A percentile compares a stretch with the other conserved stretches of the same genome.
These are phyloP conservation scores for Acrodontium crateriforme DNA, from an alignment of 2,329 filamentous ascomycete species.

Conservation along the genomic window DNA sequence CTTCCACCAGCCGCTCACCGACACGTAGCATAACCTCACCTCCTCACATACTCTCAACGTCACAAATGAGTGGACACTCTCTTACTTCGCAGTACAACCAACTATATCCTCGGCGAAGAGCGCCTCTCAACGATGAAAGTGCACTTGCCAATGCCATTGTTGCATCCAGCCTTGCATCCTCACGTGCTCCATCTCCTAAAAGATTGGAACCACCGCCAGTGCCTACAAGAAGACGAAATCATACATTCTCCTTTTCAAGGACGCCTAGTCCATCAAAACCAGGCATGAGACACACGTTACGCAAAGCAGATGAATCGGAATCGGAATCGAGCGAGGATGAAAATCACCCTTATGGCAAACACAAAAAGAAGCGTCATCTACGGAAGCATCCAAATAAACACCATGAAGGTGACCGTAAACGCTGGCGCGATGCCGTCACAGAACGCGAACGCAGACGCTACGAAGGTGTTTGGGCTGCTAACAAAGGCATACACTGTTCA, in stretches of 20 bases:
- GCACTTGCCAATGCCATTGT: constrained; percentile 62
- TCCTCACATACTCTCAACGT: constrained; percentile 9
- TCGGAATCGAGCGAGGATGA: constrained; percentile 27
- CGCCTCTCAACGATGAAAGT: constrained; percentile 42
- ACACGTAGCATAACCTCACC: constrained; percentile 7
- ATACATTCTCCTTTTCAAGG: constrained; percentile 21
- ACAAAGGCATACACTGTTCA: constrained; percentile 43
- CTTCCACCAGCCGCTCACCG: constrained; percentile 7
- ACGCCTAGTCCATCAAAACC: constrained; percentile 32
- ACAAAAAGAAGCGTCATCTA: constrained; percentile 45
- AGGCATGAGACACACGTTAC: constrained; percentile 52
- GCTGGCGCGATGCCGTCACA: constrained; percentile 65
- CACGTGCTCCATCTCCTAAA: constrained; percentile 24
- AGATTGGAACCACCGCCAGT: constrained; percentile 27
- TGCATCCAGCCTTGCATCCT: constrained; percentile 57
- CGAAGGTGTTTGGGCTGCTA: constrained; percentile 74
- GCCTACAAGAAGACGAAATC: constrained; percentile 13
- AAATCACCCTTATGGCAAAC: constrained; percentile 36
- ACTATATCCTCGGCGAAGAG: constrained; percentile 23
- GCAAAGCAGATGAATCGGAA: constrained; percentile 35
- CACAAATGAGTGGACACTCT: constrained; percentile 13
- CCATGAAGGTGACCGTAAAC: constrained; percentile 56
- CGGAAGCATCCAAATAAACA: constrained; percentile 54
- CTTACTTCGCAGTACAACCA: constrained; percentile 21
- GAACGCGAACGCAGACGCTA: constrained; percentile 63